Percentiles rank a stretch among this genome's conserved stretches.
These are phyloP conservation scores for Trichocomaceae sp. DNA, from an alignment of 2,329 filamentous ascomycete genomes.

Conservation along the genomic window DNA sequence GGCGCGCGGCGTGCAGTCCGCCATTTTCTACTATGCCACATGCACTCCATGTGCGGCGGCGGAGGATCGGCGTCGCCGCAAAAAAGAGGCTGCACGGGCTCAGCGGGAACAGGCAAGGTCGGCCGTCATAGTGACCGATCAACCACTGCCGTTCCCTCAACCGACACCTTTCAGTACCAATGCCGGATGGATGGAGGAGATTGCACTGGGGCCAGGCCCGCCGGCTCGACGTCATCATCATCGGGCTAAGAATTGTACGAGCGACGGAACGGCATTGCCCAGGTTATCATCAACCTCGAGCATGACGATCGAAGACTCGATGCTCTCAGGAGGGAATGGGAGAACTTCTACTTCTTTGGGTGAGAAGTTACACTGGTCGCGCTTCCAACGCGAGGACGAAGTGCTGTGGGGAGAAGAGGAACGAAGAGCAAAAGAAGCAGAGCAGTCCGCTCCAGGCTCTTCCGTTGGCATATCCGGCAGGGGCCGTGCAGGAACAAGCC, in stretches of 20 bases:
- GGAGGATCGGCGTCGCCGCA: slow-evolving; percentile 62
- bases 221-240: slow-evolving; percentile 54
- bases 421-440: slow-evolving; percentile 41
- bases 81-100: slow-evolving; percentile 62
- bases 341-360: slow-evolving; percentile 25
- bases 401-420: slow-evolving; percentile 68
- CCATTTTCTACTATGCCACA: slow-evolving; percentile 45
- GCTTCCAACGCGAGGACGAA: slow-evolving; percentile 84
- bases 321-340: slow-evolving; percentile 43
- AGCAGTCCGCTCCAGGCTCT: slow-evolving; percentile 47
- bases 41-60: slow-evolving; percentile 60
- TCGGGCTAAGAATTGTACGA: slow-evolving; percentile 55
- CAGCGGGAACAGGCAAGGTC: slow-evolving; percentile 58
- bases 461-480: slow-evolving; percentile 45
- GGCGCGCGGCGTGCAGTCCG: slow-evolving; percentile 44
- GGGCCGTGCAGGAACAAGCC: slow-evolving; percentile 29
- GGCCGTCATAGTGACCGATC: slow-evolving; percentile 53
- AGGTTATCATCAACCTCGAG: slow-evolving; percentile 16
- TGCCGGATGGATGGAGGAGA: slow-evolving; percentile 82
- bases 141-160: slow-evolving; percentile 70
- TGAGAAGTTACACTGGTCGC: slow-evolving; percentile 69
- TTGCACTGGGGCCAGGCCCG: slow-evolving; percentile 68
- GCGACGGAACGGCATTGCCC: slow-evolving; percentile 43
- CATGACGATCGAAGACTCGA: slow-evolving; percentile 25
- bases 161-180: slow-evolving; percentile 77